Evolutionary conservation across 1,284 basidiomycete species (phyloP).

Genomic region (Chondrostereum purpureum): DNA sequence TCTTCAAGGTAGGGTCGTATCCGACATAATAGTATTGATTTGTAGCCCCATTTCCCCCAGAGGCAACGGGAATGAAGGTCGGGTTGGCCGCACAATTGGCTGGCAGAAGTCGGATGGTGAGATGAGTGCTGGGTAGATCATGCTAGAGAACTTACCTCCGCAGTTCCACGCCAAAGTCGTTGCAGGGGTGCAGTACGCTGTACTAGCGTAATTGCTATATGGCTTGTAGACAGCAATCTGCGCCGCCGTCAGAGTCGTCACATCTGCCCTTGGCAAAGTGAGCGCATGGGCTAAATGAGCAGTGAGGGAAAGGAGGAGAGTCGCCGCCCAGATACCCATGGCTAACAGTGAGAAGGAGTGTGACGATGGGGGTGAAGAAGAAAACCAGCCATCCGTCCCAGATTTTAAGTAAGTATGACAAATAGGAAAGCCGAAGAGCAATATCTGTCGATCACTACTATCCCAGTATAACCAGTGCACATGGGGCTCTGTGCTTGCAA

Average conservation of each 20-base stretch:
- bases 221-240: constrained; percentile 41
- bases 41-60: constrained; percentile 41
- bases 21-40: constrained; percentile 38
- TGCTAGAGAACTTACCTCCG: constrained; percentile 26
- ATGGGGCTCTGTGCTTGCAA: too few relatives aligned
- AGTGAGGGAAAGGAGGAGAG: too few relatives aligned
- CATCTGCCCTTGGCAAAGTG: too few relatives aligned
- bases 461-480: too few relatives aligned
- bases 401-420: too few relatives aligned
- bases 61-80: constrained; percentile 41
- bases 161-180: constrained; percentile 38
- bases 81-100: constrained; percentile 43
- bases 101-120: constrained; percentile 20
- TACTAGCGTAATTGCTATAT: constrained; percentile 37
- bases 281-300: too few relatives aligned
- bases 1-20: constrained; percentile 28
- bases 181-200: constrained; percentile 22
- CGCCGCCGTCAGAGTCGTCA: constrained; percentile 32
- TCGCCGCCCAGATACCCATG: too few relatives aligned
- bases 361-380: too few relatives aligned
- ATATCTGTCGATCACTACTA: too few relatives aligned
- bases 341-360: not conserved
- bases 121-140: not conserved
- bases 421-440: too few relatives aligned
- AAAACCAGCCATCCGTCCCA: too few relatives aligned